Evolutionary conservation across 2,329 filamentous ascomycete species (phyloP).

Genomic region (Ilyonectria destructans): DNA sequence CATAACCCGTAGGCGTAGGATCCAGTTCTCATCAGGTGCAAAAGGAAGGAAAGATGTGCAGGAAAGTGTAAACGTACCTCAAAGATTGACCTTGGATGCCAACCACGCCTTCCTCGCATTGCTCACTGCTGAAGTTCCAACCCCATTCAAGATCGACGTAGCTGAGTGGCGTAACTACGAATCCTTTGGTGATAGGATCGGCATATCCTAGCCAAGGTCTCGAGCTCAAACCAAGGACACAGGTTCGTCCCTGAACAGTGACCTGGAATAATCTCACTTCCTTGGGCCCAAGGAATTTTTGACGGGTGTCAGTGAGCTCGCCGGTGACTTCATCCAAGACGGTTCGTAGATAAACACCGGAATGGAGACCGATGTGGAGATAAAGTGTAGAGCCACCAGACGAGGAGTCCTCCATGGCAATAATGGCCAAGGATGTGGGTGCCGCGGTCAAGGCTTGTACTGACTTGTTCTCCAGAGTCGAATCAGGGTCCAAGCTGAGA

Average conservation of each 20-base stretch:
- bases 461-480: constrained; percentile 92
- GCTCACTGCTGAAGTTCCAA: constrained; percentile 97
- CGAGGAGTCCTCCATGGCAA: constrained; percentile 95
- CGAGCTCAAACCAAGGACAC: constrained; percentile 91
- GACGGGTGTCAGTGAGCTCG: constrained; percentile 93
- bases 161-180: constrained; percentile 92
- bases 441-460: constrained; percentile 94
- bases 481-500: constrained; percentile 89
- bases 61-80: constrained; percentile 71
- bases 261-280: constrained; percentile 92
- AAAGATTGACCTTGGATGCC: constrained; percentile 92
- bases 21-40: constrained; percentile 76
- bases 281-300: constrained; percentile 94
- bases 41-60: constrained; percentile 54
- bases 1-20: constrained; percentile 71
- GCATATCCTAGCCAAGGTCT: constrained; percentile 97
- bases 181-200: constrained; percentile 87
- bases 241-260: constrained; percentile 87
- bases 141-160: constrained; percentile 93
- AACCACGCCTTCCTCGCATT: constrained; percentile 94
- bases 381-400: constrained; percentile 92
- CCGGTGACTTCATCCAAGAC: constrained; percentile 96
- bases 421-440: constrained; percentile 90
- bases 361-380: constrained; percentile 95
- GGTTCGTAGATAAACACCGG: constrained; percentile 95